phyloP scores from a whole-genome alignment of 2,329 filamentous ascomycete species.

The Colletotrichum sp. region DNA sequence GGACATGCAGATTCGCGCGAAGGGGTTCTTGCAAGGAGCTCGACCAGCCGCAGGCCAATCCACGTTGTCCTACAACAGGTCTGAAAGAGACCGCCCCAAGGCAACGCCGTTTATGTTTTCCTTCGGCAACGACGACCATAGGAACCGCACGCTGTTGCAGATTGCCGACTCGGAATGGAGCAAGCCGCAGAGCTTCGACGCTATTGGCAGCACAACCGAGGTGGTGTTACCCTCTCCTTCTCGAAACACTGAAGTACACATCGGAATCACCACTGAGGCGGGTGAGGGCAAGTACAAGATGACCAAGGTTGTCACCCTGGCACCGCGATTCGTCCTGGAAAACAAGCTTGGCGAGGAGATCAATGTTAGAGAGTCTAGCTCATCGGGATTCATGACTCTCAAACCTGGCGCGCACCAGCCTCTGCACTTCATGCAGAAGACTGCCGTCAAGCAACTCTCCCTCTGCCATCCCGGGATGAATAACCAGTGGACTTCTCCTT shows the following conservation, averaged over 20 bases:
- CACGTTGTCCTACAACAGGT: constrained; percentile 52
- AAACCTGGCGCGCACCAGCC: constrained; percentile 82
- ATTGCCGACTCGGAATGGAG: constrained; percentile 94
- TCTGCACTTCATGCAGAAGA: constrained; percentile 87
- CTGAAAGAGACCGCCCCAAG: constrained; percentile 66
- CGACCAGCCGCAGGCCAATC: constrained; percentile 84
- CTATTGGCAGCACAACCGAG: constrained; percentile 91
- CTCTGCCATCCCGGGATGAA: constrained; percentile 93
- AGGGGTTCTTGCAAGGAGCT: constrained; percentile 84
- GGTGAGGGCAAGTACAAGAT: constrained; percentile 98
- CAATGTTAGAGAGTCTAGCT: constrained; percentile 89
- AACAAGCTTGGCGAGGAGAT: constrained; percentile 92
- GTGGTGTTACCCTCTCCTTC: constrained; percentile 79
- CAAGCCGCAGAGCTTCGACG: constrained; percentile 96
- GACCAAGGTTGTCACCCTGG: constrained; percentile 92
- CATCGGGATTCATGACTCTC: constrained; percentile 81
- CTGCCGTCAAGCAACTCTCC: constrained; percentile 84
- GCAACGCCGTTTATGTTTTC: constrained; percentile 96
- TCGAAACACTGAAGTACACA: constrained; percentile 82
- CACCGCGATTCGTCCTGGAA: constrained; percentile 91
- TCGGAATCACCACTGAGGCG: constrained; percentile 86
- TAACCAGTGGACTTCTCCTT: constrained; percentile 97
- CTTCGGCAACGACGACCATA: constrained; percentile 84
- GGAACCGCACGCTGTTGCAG: constrained; percentile 87
- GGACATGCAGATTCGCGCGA: constrained; percentile 85